Conservation (phyloP, 2,329 filamentous ascomycete species). For the Sclerotinia nivalis region DNA sequence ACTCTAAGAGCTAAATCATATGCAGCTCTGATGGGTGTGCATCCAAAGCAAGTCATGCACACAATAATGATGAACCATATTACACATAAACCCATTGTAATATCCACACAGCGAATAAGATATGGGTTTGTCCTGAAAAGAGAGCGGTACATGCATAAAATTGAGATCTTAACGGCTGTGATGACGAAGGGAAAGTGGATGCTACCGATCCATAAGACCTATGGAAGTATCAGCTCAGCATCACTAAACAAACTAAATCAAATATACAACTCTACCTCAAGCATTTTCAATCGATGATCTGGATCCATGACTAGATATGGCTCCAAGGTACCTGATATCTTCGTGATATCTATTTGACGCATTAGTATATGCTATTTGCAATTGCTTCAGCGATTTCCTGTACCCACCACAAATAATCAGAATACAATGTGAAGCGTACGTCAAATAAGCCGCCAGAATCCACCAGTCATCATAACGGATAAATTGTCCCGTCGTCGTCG, state of each 20-base stretch:
- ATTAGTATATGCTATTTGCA: not conserved
- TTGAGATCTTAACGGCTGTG: conserved; percentile 20
- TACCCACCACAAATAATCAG: conserved; percentile 19
- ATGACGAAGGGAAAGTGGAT: conserved; percentile 17
- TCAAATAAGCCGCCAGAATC: conserved; percentile 18
- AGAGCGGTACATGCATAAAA: conserved; percentile 21
- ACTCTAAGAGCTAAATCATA: conserved; percentile 16
- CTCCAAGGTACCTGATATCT: conserved; percentile 17
- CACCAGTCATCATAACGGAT: conserved; percentile 18
- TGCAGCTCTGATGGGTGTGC: conserved; percentile 14
- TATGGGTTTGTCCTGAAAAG: conserved; percentile 9
- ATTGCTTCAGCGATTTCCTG: not conserved
- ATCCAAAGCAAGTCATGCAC: conserved; percentile 15
- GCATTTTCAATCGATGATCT: conserved; percentile 7
- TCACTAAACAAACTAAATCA: not conserved
- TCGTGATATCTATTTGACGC: conserved; percentile 6
- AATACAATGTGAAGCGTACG: conserved; percentile 10
- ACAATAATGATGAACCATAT: conserved; percentile 14
- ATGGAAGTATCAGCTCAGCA: not conserved
- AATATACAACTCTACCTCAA: not conserved
- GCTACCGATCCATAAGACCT: conserved; percentile 19
- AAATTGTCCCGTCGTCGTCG: not conserved
- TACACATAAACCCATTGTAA: conserved; percentile 6
- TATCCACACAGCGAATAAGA: conserved; percentile 11
- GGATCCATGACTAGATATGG: conserved; percentile 1